Evolutionary conservation across 257 asterid genomes (phyloP), one percentile per base, ranked within the genome.

Genomic region (Linderniella brevidens): DNA sequence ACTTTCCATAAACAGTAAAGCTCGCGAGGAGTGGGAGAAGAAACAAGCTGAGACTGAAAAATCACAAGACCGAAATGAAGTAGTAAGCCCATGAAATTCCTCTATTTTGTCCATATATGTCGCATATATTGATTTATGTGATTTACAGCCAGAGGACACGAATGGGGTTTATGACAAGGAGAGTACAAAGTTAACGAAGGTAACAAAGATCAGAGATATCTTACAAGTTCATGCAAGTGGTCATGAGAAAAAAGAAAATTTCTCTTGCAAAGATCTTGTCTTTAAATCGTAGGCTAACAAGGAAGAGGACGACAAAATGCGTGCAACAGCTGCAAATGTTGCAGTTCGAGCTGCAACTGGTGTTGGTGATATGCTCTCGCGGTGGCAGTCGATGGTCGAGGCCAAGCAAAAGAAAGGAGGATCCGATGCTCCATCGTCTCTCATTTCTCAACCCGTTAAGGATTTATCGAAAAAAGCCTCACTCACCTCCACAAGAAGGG

Each of bases 291-390:
- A 86, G 97, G 78, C 48, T 63, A 83, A 87, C 73, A 87, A 80
- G 80, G 95, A 83, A 57, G 95, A 87, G 55, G 97, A 80, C 56
- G 92, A 83, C 56, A 87, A 87, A 70, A 82, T 87, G 95, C 92
- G 93, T 0, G 57, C 97, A 6, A 87, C 88, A 19, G 97, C 97
- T 50, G 95, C 97, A 54, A 87, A 87, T 70, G 95, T 84, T 46
- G 95, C 97, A 59, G 95, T 83, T 42, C 73, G 95, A 75, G 92
- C 86, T 66, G 97, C 97, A 56, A 86, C 78, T 16, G 97, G 97
- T 49, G 95, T 79, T 53, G 81, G 78, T 49, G 97, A 87, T n/a
- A n/a, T 80, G 87, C 59, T 78, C 41, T 83, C 88, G 3, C 83
- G 78, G 58, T 87, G 97, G 97, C 92, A 83, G 64, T 68, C 69